A percentile compares a stretch with the other conserved stretches of the same genome.
Conservation (phyloP, 1,284 basidiomycete genomes). For the Sporisorium exsertum region DNA sequence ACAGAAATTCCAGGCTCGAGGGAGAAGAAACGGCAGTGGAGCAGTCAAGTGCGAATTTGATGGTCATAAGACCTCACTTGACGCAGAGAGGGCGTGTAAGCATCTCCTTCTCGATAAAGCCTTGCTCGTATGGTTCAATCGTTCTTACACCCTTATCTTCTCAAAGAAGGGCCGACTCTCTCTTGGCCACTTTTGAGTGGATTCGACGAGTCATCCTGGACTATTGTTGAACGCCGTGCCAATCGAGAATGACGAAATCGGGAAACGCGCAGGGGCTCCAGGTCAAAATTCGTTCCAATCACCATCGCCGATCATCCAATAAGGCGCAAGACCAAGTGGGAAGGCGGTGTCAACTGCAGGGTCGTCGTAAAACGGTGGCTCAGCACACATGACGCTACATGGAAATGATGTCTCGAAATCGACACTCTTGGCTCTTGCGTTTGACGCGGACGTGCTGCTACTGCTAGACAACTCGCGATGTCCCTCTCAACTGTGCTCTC, state of each 20-base stretch:
- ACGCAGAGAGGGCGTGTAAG: background rate
- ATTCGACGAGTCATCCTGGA: background rate
- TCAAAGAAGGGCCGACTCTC: background rate
- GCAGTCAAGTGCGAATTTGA: background rate
- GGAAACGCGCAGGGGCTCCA: background rate
- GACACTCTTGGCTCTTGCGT: background rate
- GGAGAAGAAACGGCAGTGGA: background rate
- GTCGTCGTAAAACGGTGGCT: background rate
- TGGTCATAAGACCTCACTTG: constrained; percentile 18
- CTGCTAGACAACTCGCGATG: background rate
- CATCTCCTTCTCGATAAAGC: background rate
- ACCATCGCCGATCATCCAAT: constrained; percentile 13
- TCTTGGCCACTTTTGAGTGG: background rate
- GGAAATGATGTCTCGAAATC: background rate
- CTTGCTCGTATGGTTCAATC: too few relatives aligned
- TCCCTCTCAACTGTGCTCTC: background rate
- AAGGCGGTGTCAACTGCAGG: background rate
- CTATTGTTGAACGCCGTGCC: background rate
- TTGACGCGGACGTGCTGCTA: background rate
- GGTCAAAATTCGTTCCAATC: constrained; percentile 8
- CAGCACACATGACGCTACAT: constrained; percentile 32
- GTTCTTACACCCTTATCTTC: background rate
- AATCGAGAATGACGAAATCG: constrained; percentile 6
- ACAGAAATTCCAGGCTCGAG: background rate
- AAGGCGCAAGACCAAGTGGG: constrained; percentile 1